A percentile compares a stretch with the other conserved stretches of the same genome.
phyloP scores from a whole-genome alignment of 2,329 filamentous ascomycete genomes.

The Davidsoniella neocaledoniae region DNA sequence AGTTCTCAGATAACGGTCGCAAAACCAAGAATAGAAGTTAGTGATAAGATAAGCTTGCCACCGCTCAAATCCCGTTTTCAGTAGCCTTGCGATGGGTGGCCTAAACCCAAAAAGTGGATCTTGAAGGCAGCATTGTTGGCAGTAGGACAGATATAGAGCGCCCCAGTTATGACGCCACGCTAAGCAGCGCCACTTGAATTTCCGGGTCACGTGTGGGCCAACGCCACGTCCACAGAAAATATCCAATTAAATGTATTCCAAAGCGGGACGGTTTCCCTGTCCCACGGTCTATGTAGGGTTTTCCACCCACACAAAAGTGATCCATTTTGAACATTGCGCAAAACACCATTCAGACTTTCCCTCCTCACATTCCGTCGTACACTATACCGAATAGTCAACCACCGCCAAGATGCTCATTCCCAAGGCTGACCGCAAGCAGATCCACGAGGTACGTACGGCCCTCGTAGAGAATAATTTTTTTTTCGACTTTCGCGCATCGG shows the following conservation, averaged over 20 bases:
- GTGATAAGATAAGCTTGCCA: too few species aligned
- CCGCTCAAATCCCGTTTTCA: neutral
- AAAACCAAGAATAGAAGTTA: neutral
- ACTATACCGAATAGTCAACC: conserved; percentile 14
- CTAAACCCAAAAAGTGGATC: too few species aligned
- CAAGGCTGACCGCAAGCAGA: conserved; percentile 99
- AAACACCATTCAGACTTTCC: conserved; percentile 14
- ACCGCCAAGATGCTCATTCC: conserved; percentile 82
- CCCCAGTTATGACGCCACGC: too few species aligned
- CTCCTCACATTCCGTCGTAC: conserved; percentile 12
- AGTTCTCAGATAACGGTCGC: neutral
- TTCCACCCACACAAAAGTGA: conserved; percentile 29
- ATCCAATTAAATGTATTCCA: neutral
- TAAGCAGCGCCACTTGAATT: too few species aligned
- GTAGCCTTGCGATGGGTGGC: neutral
- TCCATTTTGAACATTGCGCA: conserved; percentile 25
- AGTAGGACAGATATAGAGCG: too few species aligned
- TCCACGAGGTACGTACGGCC: conserved; percentile 54
- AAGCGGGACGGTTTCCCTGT: conserved; percentile 10
- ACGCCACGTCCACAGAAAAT: conserved; percentile 13
- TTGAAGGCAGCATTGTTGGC: too few species aligned
- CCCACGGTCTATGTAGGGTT: conserved; percentile 22
- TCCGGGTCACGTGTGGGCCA: conserved; percentile 5
- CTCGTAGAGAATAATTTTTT: conserved; percentile 4
- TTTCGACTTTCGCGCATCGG: conserved; percentile 2